Percentiles rank a stretch among this genome's conserved stretches.
Conservation (phyloP, 2,329 filamentous ascomycete species). For the Aspergillus japonicus region DNA sequence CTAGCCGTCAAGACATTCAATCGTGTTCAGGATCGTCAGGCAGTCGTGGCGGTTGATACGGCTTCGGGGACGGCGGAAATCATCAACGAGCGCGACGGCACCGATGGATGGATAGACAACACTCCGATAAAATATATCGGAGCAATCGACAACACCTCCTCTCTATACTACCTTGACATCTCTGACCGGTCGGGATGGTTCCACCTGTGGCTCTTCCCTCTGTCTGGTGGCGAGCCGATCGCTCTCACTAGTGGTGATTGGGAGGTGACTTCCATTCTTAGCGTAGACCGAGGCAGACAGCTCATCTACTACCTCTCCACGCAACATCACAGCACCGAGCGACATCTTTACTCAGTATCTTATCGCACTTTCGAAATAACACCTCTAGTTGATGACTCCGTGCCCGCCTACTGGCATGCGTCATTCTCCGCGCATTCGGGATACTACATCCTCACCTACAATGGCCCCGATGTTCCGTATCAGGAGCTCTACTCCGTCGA, state of each 20-base stretch:
- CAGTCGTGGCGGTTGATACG: slow-evolving; percentile 60
- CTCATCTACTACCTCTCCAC: slow-evolving; percentile 66
- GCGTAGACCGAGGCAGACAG: slow-evolving; percentile 57
- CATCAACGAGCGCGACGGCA: slow-evolving; percentile 58
- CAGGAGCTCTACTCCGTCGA: slow-evolving; percentile 64
- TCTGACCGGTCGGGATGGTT: slow-evolving; percentile 66
- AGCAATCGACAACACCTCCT: slow-evolving; percentile 32
- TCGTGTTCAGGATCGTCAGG: slow-evolving; percentile 65
- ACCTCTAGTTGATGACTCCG: slow-evolving; percentile 60
- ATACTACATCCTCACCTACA: slow-evolving; percentile 66
- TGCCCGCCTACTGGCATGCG: slow-evolving; percentile 61
- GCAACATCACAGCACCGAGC: slow-evolving; percentile 64
- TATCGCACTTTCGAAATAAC: slow-evolving; percentile 54
- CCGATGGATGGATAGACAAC: slow-evolving; percentile 62
- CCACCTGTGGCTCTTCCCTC: slow-evolving; percentile 64
- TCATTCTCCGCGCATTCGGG: slow-evolving; percentile 63
- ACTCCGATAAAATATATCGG: slow-evolving; percentile 48
- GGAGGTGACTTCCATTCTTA: slow-evolving; percentile 62
- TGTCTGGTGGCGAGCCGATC: slow-evolving; percentile 55
- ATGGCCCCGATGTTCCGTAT: slow-evolving; percentile 66
- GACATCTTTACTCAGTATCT: slow-evolving; percentile 66
- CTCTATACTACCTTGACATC: slow-evolving; percentile 62
- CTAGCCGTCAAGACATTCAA: slow-evolving; percentile 67
- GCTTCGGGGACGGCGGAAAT: slow-evolving; percentile 46
- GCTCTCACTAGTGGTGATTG: slow-evolving; percentile 64